These are phyloP conservation scores for Sporothrix pallida DNA, from an alignment of 2,329 filamentous ascomycete genomes.

Conservation along the genomic window DNA sequence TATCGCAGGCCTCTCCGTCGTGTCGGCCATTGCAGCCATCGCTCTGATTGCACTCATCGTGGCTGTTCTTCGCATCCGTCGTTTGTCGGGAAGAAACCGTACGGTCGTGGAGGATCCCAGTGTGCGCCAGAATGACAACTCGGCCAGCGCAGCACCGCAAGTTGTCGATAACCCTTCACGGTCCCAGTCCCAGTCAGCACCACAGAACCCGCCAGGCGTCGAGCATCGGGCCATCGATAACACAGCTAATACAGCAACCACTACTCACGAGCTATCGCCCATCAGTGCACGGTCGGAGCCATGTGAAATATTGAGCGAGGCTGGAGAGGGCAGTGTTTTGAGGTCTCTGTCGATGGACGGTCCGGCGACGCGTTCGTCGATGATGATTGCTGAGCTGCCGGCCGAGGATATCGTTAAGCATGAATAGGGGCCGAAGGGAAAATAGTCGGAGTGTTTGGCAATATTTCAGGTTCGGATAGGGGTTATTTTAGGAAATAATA, in stretches of 20 bases:
- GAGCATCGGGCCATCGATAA: not conserved
- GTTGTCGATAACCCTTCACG: not conserved
- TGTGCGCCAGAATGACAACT: not conserved
- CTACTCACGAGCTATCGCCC: constrained; percentile 4
- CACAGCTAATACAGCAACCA: not conserved
- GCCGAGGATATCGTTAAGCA: not conserved
- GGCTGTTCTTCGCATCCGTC: constrained; percentile 23
- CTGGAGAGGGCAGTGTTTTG: not conserved
- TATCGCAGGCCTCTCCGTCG: constrained; percentile 32
- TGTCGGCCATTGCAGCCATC: constrained; percentile 29
- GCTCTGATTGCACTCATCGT: constrained; percentile 20
- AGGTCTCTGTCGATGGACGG: not conserved
- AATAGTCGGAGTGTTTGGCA: too few relatives aligned
- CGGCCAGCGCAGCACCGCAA: not conserved
- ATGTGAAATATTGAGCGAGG: not conserved
- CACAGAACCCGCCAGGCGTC: not conserved
- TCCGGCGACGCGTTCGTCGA: not conserved
- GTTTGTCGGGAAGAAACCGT: not conserved
- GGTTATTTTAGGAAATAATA: too few relatives aligned
- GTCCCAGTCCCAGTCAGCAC: not conserved
- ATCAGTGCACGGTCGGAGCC: constrained; percentile 15
- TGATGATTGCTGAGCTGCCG: constrained; percentile 2
- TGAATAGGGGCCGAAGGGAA: too few relatives aligned
- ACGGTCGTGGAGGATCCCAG: not conserved
- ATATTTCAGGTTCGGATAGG: too few relatives aligned